phyloP scores from a whole-genome alignment of 176 grass and related monocot species.

The Triticum dicoccoides region DNA sequence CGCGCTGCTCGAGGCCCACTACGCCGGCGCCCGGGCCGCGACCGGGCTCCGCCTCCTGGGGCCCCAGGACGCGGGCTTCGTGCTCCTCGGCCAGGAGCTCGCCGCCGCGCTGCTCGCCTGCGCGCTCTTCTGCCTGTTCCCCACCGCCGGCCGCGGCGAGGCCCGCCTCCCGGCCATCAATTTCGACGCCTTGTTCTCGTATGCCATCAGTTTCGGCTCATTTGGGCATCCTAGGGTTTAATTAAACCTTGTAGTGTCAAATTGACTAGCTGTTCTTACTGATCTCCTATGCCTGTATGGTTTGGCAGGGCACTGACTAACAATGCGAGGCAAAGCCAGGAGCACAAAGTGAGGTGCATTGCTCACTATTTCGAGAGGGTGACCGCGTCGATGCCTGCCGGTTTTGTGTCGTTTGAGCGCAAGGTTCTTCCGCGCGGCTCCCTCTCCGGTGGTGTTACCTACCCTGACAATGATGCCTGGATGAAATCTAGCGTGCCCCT shows the following conservation, averaged over 20 bases:
- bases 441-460: constrained; percentile 13
- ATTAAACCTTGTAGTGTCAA: background rate
- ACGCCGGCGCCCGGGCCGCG: constrained; percentile 33
- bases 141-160: constrained; percentile 48
- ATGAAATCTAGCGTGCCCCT: constrained; percentile 51
- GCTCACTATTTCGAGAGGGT: constrained; percentile 94
- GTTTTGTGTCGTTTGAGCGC: constrained; percentile 78
- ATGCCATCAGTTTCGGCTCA: constrained; percentile 6
- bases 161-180: constrained; percentile 65
- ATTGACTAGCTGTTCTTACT: background rate
- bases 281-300: background rate
- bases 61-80: constrained; percentile 50
- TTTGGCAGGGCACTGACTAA: constrained; percentile 39
- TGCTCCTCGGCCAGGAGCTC: constrained; percentile 73
- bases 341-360: constrained; percentile 82
- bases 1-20: constrained; percentile 70
- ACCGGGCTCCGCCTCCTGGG: constrained; percentile 60
- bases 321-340: constrained; percentile 55
- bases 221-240: background rate
- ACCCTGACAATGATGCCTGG: constrained; percentile 55
- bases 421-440: constrained; percentile 49
- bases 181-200: constrained; percentile 79
- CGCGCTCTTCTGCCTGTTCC: constrained; percentile 87
- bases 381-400: constrained; percentile 40
- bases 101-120: constrained; percentile 74